Evolutionary conservation across 2,329 filamentous ascomycete genomes (phyloP).

Genomic region (Mycosphaerella arachidis): DNA sequence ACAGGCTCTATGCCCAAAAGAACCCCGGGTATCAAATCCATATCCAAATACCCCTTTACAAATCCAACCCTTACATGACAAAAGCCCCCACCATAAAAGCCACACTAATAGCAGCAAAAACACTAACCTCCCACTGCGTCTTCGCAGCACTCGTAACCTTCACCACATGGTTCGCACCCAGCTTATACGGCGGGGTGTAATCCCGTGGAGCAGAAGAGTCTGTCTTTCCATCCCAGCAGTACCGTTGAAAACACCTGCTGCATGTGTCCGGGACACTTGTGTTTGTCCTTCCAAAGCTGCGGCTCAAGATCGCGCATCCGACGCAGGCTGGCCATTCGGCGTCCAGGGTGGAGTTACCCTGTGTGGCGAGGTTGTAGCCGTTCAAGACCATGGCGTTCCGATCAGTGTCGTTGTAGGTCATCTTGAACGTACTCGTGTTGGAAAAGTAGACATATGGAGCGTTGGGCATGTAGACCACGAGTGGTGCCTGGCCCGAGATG

Average conservation of each 20-base stretch:
- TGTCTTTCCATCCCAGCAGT: slow-evolving; percentile 89
- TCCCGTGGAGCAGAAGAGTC: slow-evolving; percentile 28
- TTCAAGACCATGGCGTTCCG: slow-evolving; percentile 81
- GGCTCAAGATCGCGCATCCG: slow-evolving; percentile 76
- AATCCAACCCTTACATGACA: not conserved
- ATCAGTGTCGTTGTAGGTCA: slow-evolving; percentile 58
- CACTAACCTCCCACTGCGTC: not conserved
- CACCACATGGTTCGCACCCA: slow-evolving; percentile 10
- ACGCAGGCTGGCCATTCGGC: slow-evolving; percentile 75
- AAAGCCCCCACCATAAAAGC: not conserved
- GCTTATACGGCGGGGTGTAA: slow-evolving; percentile 28
- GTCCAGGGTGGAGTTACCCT: slow-evolving; percentile 74
- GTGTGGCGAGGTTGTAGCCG: slow-evolving; percentile 77
- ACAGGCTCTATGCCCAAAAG: not conserved
- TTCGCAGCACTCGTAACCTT: slow-evolving; percentile 13
- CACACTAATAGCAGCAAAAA: not conserved
- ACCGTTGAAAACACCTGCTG: slow-evolving; percentile 67
- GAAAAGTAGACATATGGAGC: slow-evolving; percentile 61
- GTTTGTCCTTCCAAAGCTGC: slow-evolving; percentile 68
- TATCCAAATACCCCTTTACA: not conserved
- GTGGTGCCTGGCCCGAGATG: slow-evolving; percentile 55
- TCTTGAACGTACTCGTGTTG: slow-evolving; percentile 75
- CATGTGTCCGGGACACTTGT: slow-evolving; percentile 68
- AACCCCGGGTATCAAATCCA: not conserved
- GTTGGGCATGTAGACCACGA: slow-evolving; percentile 82